phyloP scores from a whole-genome alignment of 495 filamentous ascomycete genomes.

The Lophium mytilinum region DNA sequence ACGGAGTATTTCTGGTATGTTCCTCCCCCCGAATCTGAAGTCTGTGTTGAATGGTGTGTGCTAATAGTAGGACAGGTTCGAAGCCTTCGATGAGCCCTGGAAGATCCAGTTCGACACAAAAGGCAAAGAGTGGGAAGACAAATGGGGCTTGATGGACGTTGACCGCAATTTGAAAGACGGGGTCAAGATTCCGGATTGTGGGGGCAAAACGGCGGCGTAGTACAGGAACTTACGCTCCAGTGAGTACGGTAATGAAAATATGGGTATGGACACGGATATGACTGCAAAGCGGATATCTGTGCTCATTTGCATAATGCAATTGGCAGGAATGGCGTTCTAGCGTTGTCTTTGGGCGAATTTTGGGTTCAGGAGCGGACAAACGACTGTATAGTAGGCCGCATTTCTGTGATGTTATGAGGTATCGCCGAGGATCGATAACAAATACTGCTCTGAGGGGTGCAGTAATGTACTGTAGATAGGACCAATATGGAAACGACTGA shows the following conservation, averaged over 20 bases:
- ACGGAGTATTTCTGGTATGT: slow-evolving; percentile 89
- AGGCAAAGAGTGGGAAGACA: slow-evolving; percentile 81
- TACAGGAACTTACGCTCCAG: background rate
- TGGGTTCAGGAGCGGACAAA: too few species aligned
- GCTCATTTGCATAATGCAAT: too few species aligned
- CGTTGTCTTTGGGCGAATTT: too few species aligned
- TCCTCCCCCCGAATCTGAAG: background rate
- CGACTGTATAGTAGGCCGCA: too few species aligned
- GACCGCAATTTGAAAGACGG: slow-evolving; percentile 78
- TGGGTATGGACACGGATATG: too few species aligned
- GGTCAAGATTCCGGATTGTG: slow-evolving; percentile 81
- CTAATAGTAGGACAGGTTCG: slow-evolving; percentile 51
- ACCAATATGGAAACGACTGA: too few species aligned
- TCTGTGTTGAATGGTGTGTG: background rate
- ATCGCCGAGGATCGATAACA: too few species aligned
- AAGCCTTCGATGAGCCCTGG: slow-evolving; percentile 95
- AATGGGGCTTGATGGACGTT: slow-evolving; percentile 90
- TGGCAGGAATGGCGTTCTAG: too few species aligned
- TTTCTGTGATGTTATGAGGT: too few species aligned
- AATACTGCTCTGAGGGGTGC: too few species aligned
- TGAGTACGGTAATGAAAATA: background rate
- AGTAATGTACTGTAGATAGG: too few species aligned
- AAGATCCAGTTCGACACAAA: slow-evolving; percentile 62
- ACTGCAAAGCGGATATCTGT: too few species aligned
- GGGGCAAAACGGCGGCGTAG: slow-evolving; percentile 54